phyloP scores from a whole-genome alignment of 176 grass and related monocot genomes.

The Leersia perrieri region DNA sequence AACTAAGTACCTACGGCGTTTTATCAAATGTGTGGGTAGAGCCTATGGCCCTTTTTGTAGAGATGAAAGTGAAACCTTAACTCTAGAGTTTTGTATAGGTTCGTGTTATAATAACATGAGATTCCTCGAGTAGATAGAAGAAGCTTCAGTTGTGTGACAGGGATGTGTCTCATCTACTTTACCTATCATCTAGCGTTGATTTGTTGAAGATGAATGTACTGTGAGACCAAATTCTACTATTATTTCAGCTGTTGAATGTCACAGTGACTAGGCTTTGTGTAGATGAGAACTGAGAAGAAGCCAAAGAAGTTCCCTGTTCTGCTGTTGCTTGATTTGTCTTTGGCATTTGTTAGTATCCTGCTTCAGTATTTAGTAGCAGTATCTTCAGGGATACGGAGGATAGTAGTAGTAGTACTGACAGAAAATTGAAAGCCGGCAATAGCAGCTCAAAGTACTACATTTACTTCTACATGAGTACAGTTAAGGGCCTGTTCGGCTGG shows the following conservation, averaged over 20 bases:
- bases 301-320: background rate
- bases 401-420: background rate
- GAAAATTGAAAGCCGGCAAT: background rate
- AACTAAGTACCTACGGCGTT: too few species aligned
- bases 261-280: background rate
- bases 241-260: background rate
- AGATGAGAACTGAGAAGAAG: background rate
- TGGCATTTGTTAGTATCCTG: background rate
- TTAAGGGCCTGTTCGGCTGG: too few species aligned
- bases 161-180: background rate
- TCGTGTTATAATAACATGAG: background rate
- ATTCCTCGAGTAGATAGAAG: background rate
- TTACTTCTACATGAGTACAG: background rate
- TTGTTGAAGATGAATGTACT: background rate
- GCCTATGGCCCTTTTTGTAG: background rate
- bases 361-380: background rate
- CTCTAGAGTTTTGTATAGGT: background rate
- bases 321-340: background rate
- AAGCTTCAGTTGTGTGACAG: background rate
- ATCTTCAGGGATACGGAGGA: background rate
- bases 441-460: background rate
- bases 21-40: too few species aligned
- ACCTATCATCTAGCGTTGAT: background rate
- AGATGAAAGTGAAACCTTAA: conserved; percentile 14
- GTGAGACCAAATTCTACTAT: background rate